Conservation (phyloP, 257 asterid species). For the Coffea canephora region DNA sequence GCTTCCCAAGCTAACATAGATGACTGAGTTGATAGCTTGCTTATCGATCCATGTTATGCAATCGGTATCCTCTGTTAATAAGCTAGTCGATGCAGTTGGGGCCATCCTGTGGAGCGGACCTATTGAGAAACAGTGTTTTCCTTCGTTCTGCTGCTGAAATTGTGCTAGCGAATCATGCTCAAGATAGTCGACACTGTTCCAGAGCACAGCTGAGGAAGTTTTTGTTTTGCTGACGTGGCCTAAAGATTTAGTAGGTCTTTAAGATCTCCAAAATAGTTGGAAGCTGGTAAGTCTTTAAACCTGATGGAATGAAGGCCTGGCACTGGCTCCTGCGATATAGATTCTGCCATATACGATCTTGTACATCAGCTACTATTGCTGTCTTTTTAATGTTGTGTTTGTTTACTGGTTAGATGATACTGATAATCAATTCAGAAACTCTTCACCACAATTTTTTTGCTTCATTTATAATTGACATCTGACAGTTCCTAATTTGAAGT, state of each 20-base stretch:
- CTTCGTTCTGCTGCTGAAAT: conserved; percentile 29
- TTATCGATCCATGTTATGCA: conserved; percentile 48
- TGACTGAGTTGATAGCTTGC: conserved; percentile 22
- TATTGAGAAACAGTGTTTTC: conserved; percentile 48
- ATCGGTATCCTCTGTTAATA: conserved; percentile 29
- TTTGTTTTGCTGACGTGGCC: neutral
- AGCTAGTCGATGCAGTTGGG: conserved; percentile 34
- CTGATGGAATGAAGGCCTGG: conserved; percentile 37
- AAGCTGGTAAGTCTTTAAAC: conserved; percentile 19
- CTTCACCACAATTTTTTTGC: no score
- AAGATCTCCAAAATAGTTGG: neutral
- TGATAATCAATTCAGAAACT: no score
- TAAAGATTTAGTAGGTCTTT: conserved; percentile 14
- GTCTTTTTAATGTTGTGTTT: no score
- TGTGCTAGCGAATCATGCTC: conserved; percentile 22
- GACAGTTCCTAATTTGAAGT: no score
- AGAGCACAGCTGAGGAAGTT: conserved; percentile 27
- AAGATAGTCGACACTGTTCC: conserved; percentile 37
- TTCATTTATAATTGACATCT: no score
- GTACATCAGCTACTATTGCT: no score
- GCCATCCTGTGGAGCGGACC: conserved; percentile 59
- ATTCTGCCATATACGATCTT: conserved; percentile 24
- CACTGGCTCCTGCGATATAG: conserved; percentile 22
- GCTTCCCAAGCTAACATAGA: conserved; percentile 21
- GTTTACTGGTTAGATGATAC: no score